phyloP scores from a whole-genome alignment of 176 grass and related monocot genomes.

The Aegilops umbellulata region DNA sequence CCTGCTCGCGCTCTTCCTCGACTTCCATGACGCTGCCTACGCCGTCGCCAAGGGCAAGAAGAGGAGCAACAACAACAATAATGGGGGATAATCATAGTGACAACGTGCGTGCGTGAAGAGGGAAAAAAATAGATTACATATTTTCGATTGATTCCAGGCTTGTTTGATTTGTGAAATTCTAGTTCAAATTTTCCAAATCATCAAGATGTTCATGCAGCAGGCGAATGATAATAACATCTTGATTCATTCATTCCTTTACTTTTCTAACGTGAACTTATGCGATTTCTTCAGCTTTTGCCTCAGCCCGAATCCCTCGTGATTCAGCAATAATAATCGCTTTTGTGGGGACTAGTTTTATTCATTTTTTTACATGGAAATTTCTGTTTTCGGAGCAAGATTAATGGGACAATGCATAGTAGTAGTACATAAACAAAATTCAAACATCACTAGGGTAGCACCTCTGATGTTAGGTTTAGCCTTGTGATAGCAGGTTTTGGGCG shows the following conservation, averaged over 20 bases:
- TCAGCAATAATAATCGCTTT: not conserved
- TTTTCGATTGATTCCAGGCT: no score
- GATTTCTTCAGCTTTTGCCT: not conserved
- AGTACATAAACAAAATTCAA: no score
- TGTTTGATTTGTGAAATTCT: not conserved
- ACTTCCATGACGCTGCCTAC: conserved; percentile 71
- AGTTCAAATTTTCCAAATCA: not conserved
- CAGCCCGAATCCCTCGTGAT: not conserved
- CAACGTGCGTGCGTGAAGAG: no score
- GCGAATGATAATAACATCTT: not conserved
- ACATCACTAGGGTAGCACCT: no score
- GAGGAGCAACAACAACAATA: not conserved
- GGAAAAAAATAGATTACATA: not conserved
- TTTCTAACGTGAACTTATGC: not conserved
- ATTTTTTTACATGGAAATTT: not conserved
- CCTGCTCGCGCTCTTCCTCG: conserved; percentile 74
- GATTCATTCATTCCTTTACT: not conserved
- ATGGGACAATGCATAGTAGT: not conserved
- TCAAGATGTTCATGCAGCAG: not conserved
- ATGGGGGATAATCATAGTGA: conserved; percentile 7
- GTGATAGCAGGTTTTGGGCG: no score
- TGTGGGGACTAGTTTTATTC: not conserved
- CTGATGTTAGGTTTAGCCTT: no score
- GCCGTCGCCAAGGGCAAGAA: conserved; percentile 39
- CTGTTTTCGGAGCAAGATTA: not conserved